Evolutionary conservation across 345 rosid genomes (phyloP).

Genomic region (Carallia pectinifolia): DNA sequence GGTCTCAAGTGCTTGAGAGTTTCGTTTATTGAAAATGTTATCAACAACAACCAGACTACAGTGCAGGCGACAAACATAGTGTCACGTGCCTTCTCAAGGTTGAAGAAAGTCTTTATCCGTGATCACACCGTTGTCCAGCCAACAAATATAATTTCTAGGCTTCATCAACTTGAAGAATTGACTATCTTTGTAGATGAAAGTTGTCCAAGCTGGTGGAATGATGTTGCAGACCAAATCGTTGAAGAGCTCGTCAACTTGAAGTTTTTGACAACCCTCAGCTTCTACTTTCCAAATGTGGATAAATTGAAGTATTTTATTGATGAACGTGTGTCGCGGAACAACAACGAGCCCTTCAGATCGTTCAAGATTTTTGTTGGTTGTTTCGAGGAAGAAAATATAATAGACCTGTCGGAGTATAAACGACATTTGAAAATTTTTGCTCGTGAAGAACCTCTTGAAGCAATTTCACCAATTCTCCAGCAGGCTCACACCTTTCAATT

Average conservation of each 20-base stretch:
- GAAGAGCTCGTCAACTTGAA: constrained; percentile 10
- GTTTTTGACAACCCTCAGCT: constrained; percentile 19
- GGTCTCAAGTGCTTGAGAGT: constrained; percentile 24
- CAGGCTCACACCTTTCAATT: constrained; percentile 28
- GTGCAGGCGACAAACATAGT: too few species aligned
- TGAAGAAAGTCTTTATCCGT: too few species aligned
- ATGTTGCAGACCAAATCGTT: background rate
- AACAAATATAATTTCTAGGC: constrained; percentile 15
- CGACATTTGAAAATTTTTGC: constrained; percentile 19
- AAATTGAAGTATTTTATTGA: constrained; percentile 15
- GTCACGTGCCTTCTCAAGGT: too few species aligned
- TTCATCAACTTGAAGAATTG: constrained; percentile 26
- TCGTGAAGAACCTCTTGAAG: background rate
- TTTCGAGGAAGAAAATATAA: too few species aligned
- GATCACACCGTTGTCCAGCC: too few species aligned
- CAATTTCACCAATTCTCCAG: constrained; percentile 20
- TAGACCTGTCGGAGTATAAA: too few species aligned
- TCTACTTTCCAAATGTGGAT: constrained; percentile 22
- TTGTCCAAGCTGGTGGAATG: background rate
- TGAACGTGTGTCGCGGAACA: constrained; percentile 19
- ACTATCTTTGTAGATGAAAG: constrained; percentile 14
- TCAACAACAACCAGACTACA: constrained; percentile 1
- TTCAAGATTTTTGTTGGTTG: constrained; percentile 18
- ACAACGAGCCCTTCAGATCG: constrained; percentile 22
- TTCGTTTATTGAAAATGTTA: constrained; percentile 13